phyloP scores from a whole-genome alignment of 73 alveolate genomes.

The Breviolum minutum region DNA sequence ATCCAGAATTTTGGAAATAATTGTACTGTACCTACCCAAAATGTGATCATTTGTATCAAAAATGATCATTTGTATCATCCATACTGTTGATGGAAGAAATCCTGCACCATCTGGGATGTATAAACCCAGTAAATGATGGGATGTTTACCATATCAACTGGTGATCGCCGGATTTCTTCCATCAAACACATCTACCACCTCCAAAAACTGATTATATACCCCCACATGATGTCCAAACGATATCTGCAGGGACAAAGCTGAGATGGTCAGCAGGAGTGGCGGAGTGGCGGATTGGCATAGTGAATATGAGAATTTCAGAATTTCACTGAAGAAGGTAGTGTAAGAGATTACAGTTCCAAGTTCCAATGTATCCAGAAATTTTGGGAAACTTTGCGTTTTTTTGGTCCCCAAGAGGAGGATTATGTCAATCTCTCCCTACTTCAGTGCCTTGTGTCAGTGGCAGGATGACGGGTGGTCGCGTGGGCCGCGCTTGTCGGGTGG shows the following conservation, averaged over 20 bases:
- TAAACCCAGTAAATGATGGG: too few species aligned
- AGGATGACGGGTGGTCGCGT: slow-evolving; percentile 60
- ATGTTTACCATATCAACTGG: too few species aligned
- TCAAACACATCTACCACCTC: too few species aligned
- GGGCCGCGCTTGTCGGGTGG: slow-evolving; percentile 20
- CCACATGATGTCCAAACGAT: too few species aligned
- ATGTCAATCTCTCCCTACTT: neutral
- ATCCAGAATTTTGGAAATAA: too few species aligned
- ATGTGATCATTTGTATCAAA: too few species aligned
- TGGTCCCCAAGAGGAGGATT: neutral
- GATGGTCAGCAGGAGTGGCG: slow-evolving; percentile 48
- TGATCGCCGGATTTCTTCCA: too few species aligned
- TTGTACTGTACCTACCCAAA: too few species aligned
- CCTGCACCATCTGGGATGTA: too few species aligned
- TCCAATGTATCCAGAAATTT: neutral
- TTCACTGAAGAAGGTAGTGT: neutral
- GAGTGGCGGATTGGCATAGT: neutral
- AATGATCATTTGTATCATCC: too few species aligned
- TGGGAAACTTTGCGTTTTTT: neutral
- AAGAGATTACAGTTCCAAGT: neutral
- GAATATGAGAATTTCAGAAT: neutral
- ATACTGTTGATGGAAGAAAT: too few species aligned
- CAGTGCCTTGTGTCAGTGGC: neutral
- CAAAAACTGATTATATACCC: too few species aligned
- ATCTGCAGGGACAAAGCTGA: slow-evolving; percentile 31